A percentile compares a stretch with the other conserved stretches of the same genome.
phyloP scores from a whole-genome alignment of 768 basidiomycete genomes.

The Suillus subalutaceus region DNA sequence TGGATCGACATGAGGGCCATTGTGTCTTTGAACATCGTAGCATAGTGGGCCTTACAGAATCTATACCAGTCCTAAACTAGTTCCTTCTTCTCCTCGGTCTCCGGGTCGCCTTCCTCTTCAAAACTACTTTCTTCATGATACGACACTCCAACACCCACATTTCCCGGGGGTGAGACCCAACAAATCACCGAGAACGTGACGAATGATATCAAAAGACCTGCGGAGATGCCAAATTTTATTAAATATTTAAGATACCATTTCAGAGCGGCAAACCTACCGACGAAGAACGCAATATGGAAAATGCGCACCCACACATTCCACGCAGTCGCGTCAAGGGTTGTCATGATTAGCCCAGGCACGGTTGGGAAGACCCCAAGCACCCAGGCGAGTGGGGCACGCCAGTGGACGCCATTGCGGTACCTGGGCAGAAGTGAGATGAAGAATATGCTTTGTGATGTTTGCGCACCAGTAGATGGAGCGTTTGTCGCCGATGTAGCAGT shows the following conservation, averaged over 20 bases:
- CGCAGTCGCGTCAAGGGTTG: constrained; percentile 15
- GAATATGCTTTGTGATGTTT: neutral
- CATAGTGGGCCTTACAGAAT: neutral
- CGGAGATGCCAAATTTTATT: neutral
- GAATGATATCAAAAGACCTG: constrained; percentile 3
- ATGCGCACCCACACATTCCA: constrained; percentile 20
- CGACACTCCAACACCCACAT: neutral
- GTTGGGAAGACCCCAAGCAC: constrained; percentile 15
- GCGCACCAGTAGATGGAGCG: constrained; percentile 16
- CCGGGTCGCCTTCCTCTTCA: too few species aligned
- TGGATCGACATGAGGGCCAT: neutral
- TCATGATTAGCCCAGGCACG: constrained; percentile 24
- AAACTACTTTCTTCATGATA: neutral
- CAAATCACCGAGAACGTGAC: neutral
- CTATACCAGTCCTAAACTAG: neutral
- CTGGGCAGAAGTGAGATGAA: constrained; percentile 2
- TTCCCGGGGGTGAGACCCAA: neutral
- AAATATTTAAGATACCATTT: neutral
- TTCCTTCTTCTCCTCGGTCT: neutral
- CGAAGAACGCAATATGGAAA: constrained; percentile 23
- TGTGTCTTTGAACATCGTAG: neutral
- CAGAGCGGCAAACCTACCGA: constrained; percentile 9
- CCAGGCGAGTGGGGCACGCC: constrained; percentile 19
- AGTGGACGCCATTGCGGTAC: constrained; percentile 15
- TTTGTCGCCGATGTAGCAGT: constrained; percentile 14